Evolutionary conservation across 768 basidiomycete species (phyloP).

Genomic region (Porpolomopsis calyptriformis): DNA sequence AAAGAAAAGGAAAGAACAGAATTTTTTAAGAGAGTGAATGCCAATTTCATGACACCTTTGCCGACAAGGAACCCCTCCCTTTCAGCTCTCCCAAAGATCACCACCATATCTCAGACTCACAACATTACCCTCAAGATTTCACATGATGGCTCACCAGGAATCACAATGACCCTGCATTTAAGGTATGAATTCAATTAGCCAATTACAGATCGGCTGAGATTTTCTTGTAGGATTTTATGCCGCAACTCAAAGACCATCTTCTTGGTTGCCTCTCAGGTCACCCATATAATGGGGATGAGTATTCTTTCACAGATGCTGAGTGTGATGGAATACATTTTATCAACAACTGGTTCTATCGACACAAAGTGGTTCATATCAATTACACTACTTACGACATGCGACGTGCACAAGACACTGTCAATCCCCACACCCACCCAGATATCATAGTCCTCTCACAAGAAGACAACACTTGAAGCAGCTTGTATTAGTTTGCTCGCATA

Average conservation of each 20-base stretch:
- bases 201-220: constrained; percentile 1
- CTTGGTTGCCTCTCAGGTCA: constrained; percentile 7
- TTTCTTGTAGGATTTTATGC: constrained; percentile 14
- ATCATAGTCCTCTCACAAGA: constrained; percentile 15
- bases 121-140: constrained; percentile 2
- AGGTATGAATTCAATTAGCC: background rate
- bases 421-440: constrained; percentile 18
- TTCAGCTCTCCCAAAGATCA: background rate
- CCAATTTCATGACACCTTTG: too few relatives aligned
- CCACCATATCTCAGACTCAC: constrained; percentile 18
- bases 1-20: too few relatives aligned
- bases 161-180: constrained; percentile 3
- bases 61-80: constrained; percentile 3
- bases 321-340: constrained; percentile 6
- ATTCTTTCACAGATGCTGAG: constrained; percentile 6
- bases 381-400: constrained; percentile 22
- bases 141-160: background rate
- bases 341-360: constrained; percentile 16
- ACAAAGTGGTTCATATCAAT: constrained; percentile 19
- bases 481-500: constrained; percentile 11
- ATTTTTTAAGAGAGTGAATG: too few relatives aligned
- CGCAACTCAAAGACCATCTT: constrained; percentile 14
- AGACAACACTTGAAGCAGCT: constrained; percentile 3
- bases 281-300: constrained; percentile 9
- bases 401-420: constrained; percentile 24